These are phyloP conservation scores for Incumbomyces delicatus DNA, from an alignment of 2,329 filamentous ascomycete species.

Conservation along the genomic window DNA sequence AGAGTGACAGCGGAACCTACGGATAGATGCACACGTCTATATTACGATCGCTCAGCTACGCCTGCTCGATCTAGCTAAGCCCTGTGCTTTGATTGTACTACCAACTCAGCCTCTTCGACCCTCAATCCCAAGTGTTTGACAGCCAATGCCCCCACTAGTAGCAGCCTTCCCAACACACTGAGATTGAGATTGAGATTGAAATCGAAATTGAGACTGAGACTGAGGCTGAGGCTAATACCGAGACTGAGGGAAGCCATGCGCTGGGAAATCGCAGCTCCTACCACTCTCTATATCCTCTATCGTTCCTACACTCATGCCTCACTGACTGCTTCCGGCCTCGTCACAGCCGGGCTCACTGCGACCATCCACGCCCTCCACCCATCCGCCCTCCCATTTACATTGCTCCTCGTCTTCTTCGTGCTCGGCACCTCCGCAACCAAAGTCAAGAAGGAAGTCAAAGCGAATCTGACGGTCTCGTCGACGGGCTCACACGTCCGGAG, in stretches of 20 bases:
- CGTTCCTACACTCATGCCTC: constrained; percentile 64
- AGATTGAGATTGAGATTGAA: too few relatives aligned
- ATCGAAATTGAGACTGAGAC: too few relatives aligned
- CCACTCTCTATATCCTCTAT: constrained; percentile 51
- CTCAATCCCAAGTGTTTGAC: too few relatives aligned
- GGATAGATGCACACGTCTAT: neutral
- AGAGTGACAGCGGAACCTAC: neutral
- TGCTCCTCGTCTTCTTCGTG: constrained; percentile 78
- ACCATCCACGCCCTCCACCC: constrained; percentile 79
- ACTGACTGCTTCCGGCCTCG: constrained; percentile 66
- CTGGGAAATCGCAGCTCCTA: constrained; percentile 33
- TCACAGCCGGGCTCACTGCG: constrained; percentile 64
- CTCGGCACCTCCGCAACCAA: constrained; percentile 76
- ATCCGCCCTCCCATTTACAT: constrained; percentile 77
- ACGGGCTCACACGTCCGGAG: constrained; percentile 39
- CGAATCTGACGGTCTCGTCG: constrained; percentile 64
- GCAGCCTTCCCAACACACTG: neutral
- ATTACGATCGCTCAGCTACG: neutral
- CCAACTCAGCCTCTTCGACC: neutral
- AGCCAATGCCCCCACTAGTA: neutral
- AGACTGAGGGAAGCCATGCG: constrained; percentile 27
- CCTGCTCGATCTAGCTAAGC: neutral
- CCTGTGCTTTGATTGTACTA: neutral
- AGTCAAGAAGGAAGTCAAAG: constrained; percentile 81
- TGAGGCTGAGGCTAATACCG: too few relatives aligned